Evolutionary conservation across 331 rosid species (phyloP), one percentile per base, ranked within the genome.

Genomic region (Malus hybrid): DNA sequence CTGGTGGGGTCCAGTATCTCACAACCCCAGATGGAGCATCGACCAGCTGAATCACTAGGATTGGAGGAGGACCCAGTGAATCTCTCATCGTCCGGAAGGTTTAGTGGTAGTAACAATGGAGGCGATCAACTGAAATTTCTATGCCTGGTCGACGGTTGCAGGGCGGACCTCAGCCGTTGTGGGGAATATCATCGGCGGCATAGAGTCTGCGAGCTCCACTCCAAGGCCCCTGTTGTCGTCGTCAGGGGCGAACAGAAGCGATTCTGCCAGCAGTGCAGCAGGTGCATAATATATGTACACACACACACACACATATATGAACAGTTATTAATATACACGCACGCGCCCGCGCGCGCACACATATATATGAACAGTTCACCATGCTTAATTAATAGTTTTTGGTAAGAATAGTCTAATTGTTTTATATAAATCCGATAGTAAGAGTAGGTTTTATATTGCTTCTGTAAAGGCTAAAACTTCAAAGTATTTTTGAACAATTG

Each of bases 201-300:
- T n/a, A 77, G 99, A 78, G 99, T 92, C 34, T 94, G 99, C 42
- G 97, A 94, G 58, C 84, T 52, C 70, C 99, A 94, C 76, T 90
- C 99, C 30, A 94, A 94, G 78, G 82, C 97, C 63, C 91, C 99
- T 3, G 83, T 81, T 76, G 97, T 90, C 63, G 12, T 72, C 61
- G 88, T 94, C 19, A 89, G 84, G 66, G 93, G 89, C 4, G 87
- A 92, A 74, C 92, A 94, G 69, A 96, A 88, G 56, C 80, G 98
- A 62, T 94, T 94, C 88, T 94, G 98, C 87, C 98, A 94, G 82
- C 99, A 94, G 96, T 94, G 99, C 75, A 94, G 99, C 93, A 92
- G 99, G 99, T 94, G 82, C 5, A 56, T 9, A 39, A 39, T 8
- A 32, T 1, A 39, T 8, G 5, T 1, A 32, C 6, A 32, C 6